Conservation (phyloP, 2,329 filamentous ascomycete genomes). For the Zasmidium citrigriseum region DNA sequence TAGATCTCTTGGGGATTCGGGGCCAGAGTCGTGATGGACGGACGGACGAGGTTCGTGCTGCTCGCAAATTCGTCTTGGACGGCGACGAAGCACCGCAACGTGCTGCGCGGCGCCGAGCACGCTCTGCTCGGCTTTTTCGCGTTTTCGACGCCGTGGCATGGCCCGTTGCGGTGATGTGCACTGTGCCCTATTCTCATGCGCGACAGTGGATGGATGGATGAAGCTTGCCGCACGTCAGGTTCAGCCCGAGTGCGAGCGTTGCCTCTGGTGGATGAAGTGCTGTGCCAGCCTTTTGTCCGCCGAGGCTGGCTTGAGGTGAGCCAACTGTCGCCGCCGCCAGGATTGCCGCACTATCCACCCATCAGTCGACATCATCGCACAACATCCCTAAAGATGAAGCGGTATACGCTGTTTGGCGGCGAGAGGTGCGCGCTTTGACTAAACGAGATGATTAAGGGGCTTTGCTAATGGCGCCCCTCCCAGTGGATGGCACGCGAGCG, state of each 20-base stretch:
- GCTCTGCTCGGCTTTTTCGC: not conserved
- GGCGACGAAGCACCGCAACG: too few relatives aligned
- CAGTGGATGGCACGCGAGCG: constrained; percentile 60
- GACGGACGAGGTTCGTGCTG: not conserved
- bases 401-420: constrained; percentile 35
- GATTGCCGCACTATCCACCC: not conserved
- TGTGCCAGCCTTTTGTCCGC: not conserved
- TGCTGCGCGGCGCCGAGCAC: not conserved
- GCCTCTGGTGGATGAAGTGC: not conserved
- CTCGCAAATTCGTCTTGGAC: not conserved
- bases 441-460: not conserved
- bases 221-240: too few relatives aligned
- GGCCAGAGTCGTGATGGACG: not conserved
- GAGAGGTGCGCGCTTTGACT: constrained; percentile 25
- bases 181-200: not conserved
- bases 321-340: not conserved
- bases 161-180: not conserved
- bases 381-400: too few relatives aligned
- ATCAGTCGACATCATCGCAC: not conserved
- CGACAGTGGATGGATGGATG: not conserved
- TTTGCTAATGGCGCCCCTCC: not conserved
- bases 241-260: too few relatives aligned
- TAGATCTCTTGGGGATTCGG: not conserved
- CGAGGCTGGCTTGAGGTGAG: not conserved
- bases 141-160: not conserved